A percentile compares a stretch with the other conserved stretches of the same genome.
phyloP scores from a whole-genome alignment of 352 stramenopile species.

The Globisporangium carolinianum region DNA sequence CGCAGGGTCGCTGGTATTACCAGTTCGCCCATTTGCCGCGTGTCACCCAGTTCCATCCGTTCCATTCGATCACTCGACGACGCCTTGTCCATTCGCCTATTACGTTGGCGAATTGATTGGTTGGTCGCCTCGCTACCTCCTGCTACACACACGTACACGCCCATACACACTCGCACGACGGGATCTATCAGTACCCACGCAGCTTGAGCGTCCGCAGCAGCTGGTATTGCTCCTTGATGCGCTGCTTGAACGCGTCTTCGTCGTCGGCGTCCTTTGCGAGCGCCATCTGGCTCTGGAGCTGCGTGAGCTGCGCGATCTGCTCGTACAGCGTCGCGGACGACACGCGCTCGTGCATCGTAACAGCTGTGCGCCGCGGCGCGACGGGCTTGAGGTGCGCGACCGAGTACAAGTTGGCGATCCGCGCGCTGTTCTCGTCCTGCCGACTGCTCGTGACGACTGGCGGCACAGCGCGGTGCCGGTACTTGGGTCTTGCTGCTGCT shows the following conservation, averaged over 20 bases:
- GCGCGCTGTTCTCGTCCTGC: slow-evolving; percentile 10
- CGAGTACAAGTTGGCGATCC: slow-evolving; percentile 15
- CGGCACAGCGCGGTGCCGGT: neutral
- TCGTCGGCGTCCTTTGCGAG: slow-evolving; percentile 34
- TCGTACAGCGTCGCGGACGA: slow-evolving; percentile 32
- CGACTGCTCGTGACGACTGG: neutral
- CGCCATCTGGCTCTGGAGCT: slow-evolving; percentile 44
- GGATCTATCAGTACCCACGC: slow-evolving; percentile 8
- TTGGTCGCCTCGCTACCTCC: neutral
- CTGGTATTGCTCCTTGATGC: slow-evolving; percentile 56
- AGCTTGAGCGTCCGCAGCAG: slow-evolving; percentile 43
- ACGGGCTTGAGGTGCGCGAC: slow-evolving; percentile 11
- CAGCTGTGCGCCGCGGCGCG: slow-evolving; percentile 10
- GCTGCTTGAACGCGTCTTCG: slow-evolving; percentile 38
- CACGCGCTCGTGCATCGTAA: slow-evolving; percentile 28
- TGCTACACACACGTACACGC: neutral
- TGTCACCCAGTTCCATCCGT: too few relatives aligned
- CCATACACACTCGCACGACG: too few relatives aligned
- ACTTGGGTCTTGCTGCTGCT: too few relatives aligned
- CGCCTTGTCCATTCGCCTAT: too few relatives aligned
- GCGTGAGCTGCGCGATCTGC: slow-evolving; percentile 46
- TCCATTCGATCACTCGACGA: too few relatives aligned
- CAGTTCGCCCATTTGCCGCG: too few relatives aligned
- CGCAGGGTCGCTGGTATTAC: too few relatives aligned
- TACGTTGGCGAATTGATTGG: too few relatives aligned